Base-by-base conservation (phyloP, 2,329 filamentous ascomycete species). In the Microsporum canis region DNA sequence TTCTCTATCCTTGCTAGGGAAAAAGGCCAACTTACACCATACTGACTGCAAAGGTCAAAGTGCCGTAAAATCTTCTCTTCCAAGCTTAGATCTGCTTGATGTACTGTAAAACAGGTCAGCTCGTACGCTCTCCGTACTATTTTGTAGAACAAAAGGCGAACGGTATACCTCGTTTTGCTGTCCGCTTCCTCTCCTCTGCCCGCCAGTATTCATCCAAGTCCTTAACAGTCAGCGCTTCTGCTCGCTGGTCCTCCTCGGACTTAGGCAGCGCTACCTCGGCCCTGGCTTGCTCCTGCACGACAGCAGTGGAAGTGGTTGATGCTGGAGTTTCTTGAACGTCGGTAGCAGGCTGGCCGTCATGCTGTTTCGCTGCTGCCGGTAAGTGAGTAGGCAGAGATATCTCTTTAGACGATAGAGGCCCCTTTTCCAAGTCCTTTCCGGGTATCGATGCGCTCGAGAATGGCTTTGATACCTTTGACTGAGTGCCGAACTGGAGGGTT, bases 41-140 rank as follows among this genome's bases (percentile, higher is more conserved):
- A 99, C 69, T 96, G 89, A 63, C 83, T 89, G 70, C 87, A 94
- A 66, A 95, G 87, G 72, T 99, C 94, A 75, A 94, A 99, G 72
- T 96, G 89, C 65, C 92, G 80, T 68, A 97, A 75, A 31, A 97
- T 84, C 78, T 92, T 96, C 79, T 97, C 91, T 61, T 87, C 80
- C 53, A 88, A 66, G 8, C 79, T 81, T 66, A 97, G 71, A 1
- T 80, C 86, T 68, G 86, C 75, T 75, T 95, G 90, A 70, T 97
- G 94, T 39, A 95, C 85, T 78, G 60, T 27, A 60, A 12, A 59
- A 23, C 1, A 6, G 27, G 36, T 36, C 45, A 58, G 34, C 39
- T 17, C 38, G 36, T 31, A 38, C 17, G 5, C 17, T 39, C 5
- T 17, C n/a, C 2, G 2, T 6, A 38, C 2, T 56, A 17, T 3